Conservation (phyloP, 1,139 yeast genomes). For the Sugiyamaella xylanicola region DNA sequence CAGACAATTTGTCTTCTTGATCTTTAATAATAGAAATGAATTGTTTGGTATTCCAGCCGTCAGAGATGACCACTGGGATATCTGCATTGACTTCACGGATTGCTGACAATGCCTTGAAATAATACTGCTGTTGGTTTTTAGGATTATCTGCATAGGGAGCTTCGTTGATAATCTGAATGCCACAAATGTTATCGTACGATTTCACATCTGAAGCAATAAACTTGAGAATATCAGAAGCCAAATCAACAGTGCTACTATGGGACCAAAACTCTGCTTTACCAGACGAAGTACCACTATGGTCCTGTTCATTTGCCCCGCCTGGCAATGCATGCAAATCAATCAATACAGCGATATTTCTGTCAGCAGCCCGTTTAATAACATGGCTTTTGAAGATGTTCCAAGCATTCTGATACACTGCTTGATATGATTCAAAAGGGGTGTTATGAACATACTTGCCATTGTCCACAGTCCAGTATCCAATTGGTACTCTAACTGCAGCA, state of each 20-base stretch:
- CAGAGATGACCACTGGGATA: constrained; percentile 80
- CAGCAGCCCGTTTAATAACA: constrained; percentile 57
- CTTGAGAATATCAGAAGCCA: constrained; percentile 55
- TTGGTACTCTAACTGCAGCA: constrained; percentile 78
- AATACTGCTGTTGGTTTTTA: constrained; percentile 58
- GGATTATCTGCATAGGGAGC: constrained; percentile 57
- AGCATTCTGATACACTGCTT: constrained; percentile 63
- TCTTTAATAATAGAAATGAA: constrained; percentile 73
- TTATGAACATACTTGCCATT: constrained; percentile 60
- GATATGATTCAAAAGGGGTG: constrained; percentile 61
- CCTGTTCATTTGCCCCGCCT: constrained; percentile 84
- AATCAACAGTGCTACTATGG: constrained; percentile 47
- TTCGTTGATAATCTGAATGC: constrained; percentile 85
- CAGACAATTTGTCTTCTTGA: constrained; percentile 41
- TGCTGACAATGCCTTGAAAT: constrained; percentile 63
- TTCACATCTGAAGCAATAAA: constrained; percentile 65
- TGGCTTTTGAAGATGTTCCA: constrained; percentile 62
- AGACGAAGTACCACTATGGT: constrained; percentile 75
- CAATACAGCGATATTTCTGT: constrained; percentile 66
- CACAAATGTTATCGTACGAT: constrained; percentile 67
- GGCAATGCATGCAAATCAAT: constrained; percentile 90
- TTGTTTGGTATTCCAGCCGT: constrained; percentile 89
- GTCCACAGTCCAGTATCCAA: constrained; percentile 86
- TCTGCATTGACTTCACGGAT: constrained; percentile 58
- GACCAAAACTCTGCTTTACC: constrained; percentile 68